Percentiles rank a stretch among this genome's conserved stretches.
phyloP scores from a whole-genome alignment of 2,329 filamentous ascomycete species.

The Ophiostoma perfectum region DNA sequence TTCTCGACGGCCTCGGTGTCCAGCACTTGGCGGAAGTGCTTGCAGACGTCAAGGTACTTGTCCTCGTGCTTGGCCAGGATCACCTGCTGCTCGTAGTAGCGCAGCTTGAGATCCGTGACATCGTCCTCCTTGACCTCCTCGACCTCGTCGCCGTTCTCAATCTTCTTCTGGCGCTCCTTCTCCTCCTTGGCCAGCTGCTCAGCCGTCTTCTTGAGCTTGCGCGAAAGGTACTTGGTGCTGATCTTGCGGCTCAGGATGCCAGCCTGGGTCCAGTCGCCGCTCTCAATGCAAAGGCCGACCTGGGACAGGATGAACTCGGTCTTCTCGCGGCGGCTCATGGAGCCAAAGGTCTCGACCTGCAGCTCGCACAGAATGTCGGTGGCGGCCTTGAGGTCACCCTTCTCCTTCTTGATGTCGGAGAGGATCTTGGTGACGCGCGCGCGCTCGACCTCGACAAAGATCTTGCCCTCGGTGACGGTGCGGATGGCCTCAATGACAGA shows the following conservation, averaged over 20 bases:
- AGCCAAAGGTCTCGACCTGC: conserved; percentile 97
- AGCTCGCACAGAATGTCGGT: conserved; percentile 93
- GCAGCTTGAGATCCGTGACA: conserved; percentile 91
- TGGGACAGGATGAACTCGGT: conserved; percentile 97
- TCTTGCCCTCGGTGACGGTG: conserved; percentile 98
- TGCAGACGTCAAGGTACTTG: conserved; percentile 96
- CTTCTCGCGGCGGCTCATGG: conserved; percentile 95
- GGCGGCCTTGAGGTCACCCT: conserved; percentile 85
- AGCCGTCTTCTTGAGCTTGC: conserved; percentile 72
- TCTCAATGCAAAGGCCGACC: conserved; percentile 90
- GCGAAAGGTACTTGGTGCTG: conserved; percentile 83
- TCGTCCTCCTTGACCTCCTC: conserved; percentile 74
- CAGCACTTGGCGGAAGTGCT: conserved; percentile 93
- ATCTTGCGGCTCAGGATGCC: conserved; percentile 94
- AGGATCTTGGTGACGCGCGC: conserved; percentile 91
- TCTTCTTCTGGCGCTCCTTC: conserved; percentile 82
- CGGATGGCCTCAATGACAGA: conserved; percentile 90
- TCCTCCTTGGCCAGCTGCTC: conserved; percentile 88
- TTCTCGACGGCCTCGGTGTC: conserved; percentile 95
- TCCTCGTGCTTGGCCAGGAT: conserved; percentile 91
- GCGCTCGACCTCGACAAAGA: conserved; percentile 97
- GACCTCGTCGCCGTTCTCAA: conserved; percentile 71
- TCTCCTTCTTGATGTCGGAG: conserved; percentile 94
- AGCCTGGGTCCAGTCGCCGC: conserved; percentile 92
- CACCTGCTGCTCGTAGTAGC: conserved; percentile 97